A percentile compares a stretch with the other conserved stretches of the same genome.
These are phyloP conservation scores for Prorocentrum cordatum DNA, from an alignment of 169 alveolate species.

Conservation along the genomic window DNA sequence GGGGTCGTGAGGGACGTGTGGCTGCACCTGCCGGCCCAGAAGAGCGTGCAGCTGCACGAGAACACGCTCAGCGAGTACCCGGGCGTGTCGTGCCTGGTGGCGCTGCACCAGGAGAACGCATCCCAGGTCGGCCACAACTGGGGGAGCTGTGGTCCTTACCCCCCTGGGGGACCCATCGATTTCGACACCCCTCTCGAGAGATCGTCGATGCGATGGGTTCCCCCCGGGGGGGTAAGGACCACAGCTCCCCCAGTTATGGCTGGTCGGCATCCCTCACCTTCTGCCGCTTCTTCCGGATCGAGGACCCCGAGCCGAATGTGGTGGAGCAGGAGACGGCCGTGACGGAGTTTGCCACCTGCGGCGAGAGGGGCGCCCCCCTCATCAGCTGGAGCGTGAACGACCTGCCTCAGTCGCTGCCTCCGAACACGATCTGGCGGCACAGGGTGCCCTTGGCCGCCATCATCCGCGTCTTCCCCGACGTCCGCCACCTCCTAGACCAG, in stretches of 20 bases:
- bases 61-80: slow-evolving; percentile 30
- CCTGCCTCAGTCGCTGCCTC: too few species aligned
- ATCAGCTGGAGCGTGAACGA: too few species aligned
- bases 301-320: not conserved
- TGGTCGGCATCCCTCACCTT: not conserved
- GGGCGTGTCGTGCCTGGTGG: slow-evolving; percentile 32
- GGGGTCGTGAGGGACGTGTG: slow-evolving; percentile 23
- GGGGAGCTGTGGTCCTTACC: not conserved
- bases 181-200: too few species aligned
- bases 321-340: not conserved
- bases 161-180: not conserved
- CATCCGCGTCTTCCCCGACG: too few species aligned
- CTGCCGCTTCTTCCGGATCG: slow-evolving; percentile 17
- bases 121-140: not conserved
- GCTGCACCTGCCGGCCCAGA: slow-evolving; percentile 50
- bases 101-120: slow-evolving; percentile 1
- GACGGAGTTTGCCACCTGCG: too few species aligned
- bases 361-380: too few species aligned
- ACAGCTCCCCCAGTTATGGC: not conserved
- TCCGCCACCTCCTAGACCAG: too few species aligned
- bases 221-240: not conserved
- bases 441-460: too few species aligned
- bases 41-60: slow-evolving; percentile 15
- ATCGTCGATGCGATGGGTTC: too few species aligned
- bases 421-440: too few species aligned